Evolutionary conservation across 306 rosid species (phyloP), one percentile per base, ranked within the genome.

Genomic region (Betula pendula): DNA sequence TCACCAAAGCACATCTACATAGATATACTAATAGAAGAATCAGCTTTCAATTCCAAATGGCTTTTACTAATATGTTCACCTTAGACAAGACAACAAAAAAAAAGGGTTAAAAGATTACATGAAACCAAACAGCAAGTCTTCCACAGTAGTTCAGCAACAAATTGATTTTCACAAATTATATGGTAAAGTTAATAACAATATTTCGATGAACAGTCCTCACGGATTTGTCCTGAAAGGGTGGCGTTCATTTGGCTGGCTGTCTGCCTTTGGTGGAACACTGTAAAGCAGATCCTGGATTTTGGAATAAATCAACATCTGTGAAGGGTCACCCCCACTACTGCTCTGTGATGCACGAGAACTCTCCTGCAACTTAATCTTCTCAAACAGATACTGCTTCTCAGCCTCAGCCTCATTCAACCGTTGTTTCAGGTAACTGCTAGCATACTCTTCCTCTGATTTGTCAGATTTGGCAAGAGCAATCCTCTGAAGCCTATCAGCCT

Each of bases 341-440:
- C 87, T 80, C 77, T 89, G 97, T 31, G 93, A 89, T 70, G 91
- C 76, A 33, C 91, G 93, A 14, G 97, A 90, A 80, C 91, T 85
- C 86, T 96, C 99, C 84, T 96, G 99, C 82, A 96, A 83, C 85
- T 96, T 96, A 60, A 96, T 90, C 93, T 90, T 95, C 90, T 95
- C 99, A 75, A 89, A 88, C 71, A 95, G 89, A 88, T 89, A 95
- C 85, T 89, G 96, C 85, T 96, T 96, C 89, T 96, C 99, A 33
- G 97, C 98, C 83, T 96, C 97, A 0, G 99, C 99, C 84, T 96
- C 99, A 52, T 80, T 96, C 81, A 91, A 81, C 14, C 88, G 90
- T 53, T 96, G 99, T 81, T 92, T 96, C 73, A 92, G 83, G 84
- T 96, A 92, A 77, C 84, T 96, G 88, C 85, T 91, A 25, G 98